Base-by-base conservation (phyloP, 2,329 filamentous ascomycete genomes). In the Fusarium buxicola region DNA sequence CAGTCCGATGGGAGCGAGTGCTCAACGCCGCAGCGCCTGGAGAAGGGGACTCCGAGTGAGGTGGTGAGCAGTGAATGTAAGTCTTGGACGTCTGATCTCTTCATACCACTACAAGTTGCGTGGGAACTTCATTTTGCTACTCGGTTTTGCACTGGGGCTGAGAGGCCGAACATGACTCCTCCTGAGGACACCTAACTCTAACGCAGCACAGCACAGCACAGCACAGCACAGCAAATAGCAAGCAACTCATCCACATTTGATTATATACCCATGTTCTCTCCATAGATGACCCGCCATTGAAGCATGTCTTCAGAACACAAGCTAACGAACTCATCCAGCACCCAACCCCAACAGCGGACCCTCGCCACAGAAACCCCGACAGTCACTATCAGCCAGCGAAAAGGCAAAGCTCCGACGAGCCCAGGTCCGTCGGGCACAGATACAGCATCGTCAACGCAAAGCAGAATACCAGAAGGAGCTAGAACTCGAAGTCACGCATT, bases 391-490 rank as follows among this genome's bases (percentile, higher is more conserved):
- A 3, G 59, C 66, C 32, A 65, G 72, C 65, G 75, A 79, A 49
- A 84, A 82, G 69, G 75, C 80, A 18, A 77, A 81, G 66, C 59
- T 76, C 13, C 80, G 84, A 5, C 79, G 84, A 1, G 79, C 80
- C 4, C 84, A 86, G 60, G 83, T 86, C 47, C 74, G 83, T 3
- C 78, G 76, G 18, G 84, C 84, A 2, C 84, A 86, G 75, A 79
- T 81, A 32, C 79, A 84, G 69, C 84, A 86, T 65, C 82, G 84
- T 13, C 80, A 83, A 70, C 81, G 84, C 67, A 86, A 85, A 67
- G 82, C 81, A 46, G 81, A 85, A 69, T 84, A 86, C 68, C 77
- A 82, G 60, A 81, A 80, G 66, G 76, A 85, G 73, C 80, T 86
- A 27, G 84, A 86, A 74, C 73, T 79, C 58, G 82, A 86, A 64